Evolutionary conservation across 1,284 basidiomycete genomes (phyloP), one percentile per base, ranked within the genome.

Genomic region (Rhodotorula sp.): DNA sequence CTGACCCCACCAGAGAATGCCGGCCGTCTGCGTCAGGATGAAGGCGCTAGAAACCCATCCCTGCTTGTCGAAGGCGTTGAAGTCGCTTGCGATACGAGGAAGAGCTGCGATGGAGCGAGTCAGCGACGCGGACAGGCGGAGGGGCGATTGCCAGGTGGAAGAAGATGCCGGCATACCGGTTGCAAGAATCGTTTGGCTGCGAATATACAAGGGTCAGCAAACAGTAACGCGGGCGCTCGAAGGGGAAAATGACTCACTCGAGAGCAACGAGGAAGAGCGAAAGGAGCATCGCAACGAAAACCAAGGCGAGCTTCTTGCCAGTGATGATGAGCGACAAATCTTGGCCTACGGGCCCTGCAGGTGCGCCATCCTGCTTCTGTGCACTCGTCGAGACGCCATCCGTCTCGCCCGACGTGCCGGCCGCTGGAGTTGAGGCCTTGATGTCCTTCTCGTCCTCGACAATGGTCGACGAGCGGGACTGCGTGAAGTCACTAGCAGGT

Each of bases 161-260:
- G 52, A 19, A 21, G 41, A 25, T 25, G 48, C n/a, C 12, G n/a
- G 41, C 41, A 0, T 42, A 58, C 49, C 48, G 19, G 82, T 82
- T 1, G 82, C 82, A 74, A 84, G 79, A 74, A 84, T 84, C 7
- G 83, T 82, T 78, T 84, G 83, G 74, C 82, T 82, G 44, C 77
- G 63, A 3, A 9, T 9, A 50, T 27, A 14, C 27, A 12, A 14
- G 56, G 5, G 48, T 55, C n/a, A 61, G 50, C 1, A 21, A 19
- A 2, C 34, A 25, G 17, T 12, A 34, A n/a, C 5, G 34, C 41
- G 41, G 5, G 7, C 12, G 45, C 5, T 9, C 25, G 16, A 13
- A 23, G 16, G 41, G 2, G 13, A 45, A 4, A 17, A 3, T 5
- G 45, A 66, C 63, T 53, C 21, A 75, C 71, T 74, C 72, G 54